Conservation (phyloP, 192 early-diverging fungal genomes). For the Gigaspora rosea region DNA sequence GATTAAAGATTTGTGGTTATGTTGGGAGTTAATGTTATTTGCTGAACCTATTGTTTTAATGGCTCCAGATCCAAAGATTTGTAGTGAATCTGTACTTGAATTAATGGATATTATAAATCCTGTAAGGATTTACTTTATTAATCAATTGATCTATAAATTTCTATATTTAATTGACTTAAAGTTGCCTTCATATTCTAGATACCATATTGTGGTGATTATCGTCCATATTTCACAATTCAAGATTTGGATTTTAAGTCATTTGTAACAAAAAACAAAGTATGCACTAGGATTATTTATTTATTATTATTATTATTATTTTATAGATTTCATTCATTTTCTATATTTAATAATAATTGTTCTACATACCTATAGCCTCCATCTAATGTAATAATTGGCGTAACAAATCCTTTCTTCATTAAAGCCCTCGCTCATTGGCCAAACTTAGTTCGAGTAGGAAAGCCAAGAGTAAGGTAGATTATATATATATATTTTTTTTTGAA, state of each 20-base stretch:
- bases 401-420: constrained; percentile 92
- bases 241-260: constrained; percentile 87
- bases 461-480: constrained; percentile 31
- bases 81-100: constrained; percentile 78
- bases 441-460: constrained; percentile 57
- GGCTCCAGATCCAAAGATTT: constrained; percentile 84
- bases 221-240: constrained; percentile 97
- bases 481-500: constrained; percentile 39
- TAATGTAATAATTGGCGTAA: constrained; percentile 88
- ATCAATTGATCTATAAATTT: not conserved
- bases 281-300: not conserved
- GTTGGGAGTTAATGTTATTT: constrained; percentile 94
- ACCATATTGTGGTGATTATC: constrained; percentile 93
- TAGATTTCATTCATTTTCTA: not conserved
- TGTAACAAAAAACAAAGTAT: constrained; percentile 56
- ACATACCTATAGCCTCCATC: constrained; percentile 61
- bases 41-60: constrained; percentile 89
- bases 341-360: not conserved
- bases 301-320: not conserved
- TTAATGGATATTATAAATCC: constrained; percentile 93
- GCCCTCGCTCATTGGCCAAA: constrained; percentile 93
- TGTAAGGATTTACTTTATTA: constrained; percentile 46
- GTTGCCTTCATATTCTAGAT: constrained; percentile 50
- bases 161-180: not conserved
- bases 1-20: constrained; percentile 81